Evolutionary conservation across 1,284 basidiomycete species (phyloP).

Genomic region (Paramarasmius palmivorus): DNA sequence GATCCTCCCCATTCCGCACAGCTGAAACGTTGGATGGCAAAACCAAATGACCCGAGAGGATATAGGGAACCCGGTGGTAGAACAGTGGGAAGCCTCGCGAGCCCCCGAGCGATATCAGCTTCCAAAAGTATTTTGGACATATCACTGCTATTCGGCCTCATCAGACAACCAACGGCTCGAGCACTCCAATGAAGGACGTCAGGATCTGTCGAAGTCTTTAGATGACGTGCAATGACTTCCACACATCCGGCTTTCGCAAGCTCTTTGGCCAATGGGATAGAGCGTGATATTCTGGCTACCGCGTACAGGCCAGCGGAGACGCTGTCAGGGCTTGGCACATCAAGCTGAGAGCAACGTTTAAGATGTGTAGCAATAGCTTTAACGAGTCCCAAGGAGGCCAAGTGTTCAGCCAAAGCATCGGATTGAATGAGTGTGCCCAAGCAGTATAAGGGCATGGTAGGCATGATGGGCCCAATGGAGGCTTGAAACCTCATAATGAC

Average conservation of each 20-base stretch:
- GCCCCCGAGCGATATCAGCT: conserved; percentile 24
- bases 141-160: conserved; percentile 27
- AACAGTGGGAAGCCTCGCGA: conserved; percentile 25
- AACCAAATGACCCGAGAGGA: conserved; percentile 24
- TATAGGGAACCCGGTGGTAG: conserved; percentile 17
- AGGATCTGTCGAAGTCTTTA: conserved; percentile 20
- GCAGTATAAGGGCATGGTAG: conserved; percentile 23
- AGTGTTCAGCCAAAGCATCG: conserved; percentile 23
- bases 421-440: conserved; percentile 22
- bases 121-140: conserved; percentile 24
- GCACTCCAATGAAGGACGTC: conserved; percentile 23
- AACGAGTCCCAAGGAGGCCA: conserved; percentile 13
- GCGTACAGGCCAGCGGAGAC: conserved; percentile 21
- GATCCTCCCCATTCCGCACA: conserved; percentile 27
- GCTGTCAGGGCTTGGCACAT: conserved; percentile 7
- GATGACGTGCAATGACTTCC: conserved; percentile 18
- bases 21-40: conserved; percentile 24
- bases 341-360: neutral
- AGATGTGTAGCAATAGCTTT: conserved; percentile 6
- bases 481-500: conserved; percentile 20
- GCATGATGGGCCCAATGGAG: conserved; percentile 13
- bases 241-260: conserved; percentile 22
- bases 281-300: conserved; percentile 24
- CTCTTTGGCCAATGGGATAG: conserved; percentile 26
- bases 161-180: conserved; percentile 25